These are phyloP conservation scores for Cryptosporidium andersoni DNA, from an alignment of 169 alveolate genomes.

Conservation along the genomic window DNA sequence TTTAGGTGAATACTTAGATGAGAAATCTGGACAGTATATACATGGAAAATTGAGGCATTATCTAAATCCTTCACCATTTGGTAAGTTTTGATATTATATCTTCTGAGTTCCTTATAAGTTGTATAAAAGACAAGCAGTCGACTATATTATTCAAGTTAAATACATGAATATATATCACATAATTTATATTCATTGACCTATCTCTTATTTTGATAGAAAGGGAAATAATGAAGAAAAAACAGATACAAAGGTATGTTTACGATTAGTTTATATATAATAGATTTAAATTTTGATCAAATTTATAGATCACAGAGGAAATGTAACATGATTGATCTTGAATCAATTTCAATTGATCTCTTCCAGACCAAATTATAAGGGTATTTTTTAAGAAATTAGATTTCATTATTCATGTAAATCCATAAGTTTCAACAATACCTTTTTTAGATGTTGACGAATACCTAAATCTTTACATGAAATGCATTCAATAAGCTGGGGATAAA, in stretches of 20 bases:
- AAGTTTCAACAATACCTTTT: not conserved
- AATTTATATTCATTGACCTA: too few relatives aligned
- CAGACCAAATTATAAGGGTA: not conserved
- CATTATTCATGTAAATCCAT: not conserved
- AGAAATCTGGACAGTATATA: not conserved
- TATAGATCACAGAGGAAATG: not conserved
- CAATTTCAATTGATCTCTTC: not conserved
- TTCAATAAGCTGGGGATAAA: slow-evolving; percentile 36
- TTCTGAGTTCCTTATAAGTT: not conserved
- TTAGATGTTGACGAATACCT: slow-evolving; percentile 38
- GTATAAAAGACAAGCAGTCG: too few relatives aligned
- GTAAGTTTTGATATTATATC: not conserved
- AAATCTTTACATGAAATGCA: slow-evolving; percentile 52
- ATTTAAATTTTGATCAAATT: not conserved
- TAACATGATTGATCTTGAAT: not conserved
- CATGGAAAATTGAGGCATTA: slow-evolving; percentile 45
- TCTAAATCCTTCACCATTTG: slow-evolving; percentile 42
- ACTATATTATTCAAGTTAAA: too few relatives aligned
- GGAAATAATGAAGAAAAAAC: slow-evolving; percentile 24
- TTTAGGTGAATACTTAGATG: slow-evolving; percentile 13
- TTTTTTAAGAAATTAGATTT: not conserved
- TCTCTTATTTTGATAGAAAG: slow-evolving; percentile 6
- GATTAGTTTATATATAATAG: not conserved
- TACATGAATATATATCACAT: too few relatives aligned
- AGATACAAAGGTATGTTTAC: slow-evolving; percentile 48